phyloP scores from a whole-genome alignment of 116 monocot genomes.

The Papilionanthe hybrid region DNA sequence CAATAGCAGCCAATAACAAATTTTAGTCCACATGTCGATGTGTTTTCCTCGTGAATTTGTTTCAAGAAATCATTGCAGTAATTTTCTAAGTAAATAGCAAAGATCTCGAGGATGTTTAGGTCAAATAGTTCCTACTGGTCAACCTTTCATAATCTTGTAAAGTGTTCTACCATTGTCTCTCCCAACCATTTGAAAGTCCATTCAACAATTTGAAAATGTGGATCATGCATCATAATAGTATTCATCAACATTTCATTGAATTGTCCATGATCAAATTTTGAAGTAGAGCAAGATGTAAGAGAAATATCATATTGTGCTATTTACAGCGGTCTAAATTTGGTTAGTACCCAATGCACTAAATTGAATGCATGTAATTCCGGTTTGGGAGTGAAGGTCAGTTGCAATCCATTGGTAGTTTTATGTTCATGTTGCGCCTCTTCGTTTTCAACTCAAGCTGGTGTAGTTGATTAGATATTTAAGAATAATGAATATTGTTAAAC shows the following conservation, averaged over 20 bases:
- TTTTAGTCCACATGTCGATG: constrained; percentile 72
- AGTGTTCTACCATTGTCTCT: constrained; percentile 49
- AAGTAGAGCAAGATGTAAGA: too few relatives aligned
- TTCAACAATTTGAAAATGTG: too few relatives aligned
- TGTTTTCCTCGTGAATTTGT: constrained; percentile 70
- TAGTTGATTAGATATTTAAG: constrained; percentile 31
- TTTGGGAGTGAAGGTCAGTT: too few relatives aligned
- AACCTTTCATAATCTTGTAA: constrained; percentile 76
- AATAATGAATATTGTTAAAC: constrained; percentile 43
- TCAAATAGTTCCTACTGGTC: constrained; percentile 64
- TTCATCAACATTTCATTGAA: too few relatives aligned
- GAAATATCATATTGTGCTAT: too few relatives aligned
- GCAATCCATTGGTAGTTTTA: background rate
- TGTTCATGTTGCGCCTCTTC: background rate
- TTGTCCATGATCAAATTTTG: too few relatives aligned
- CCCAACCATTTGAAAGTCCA: constrained; percentile 83
- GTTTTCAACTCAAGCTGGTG: constrained; percentile 39
- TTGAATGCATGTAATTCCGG: too few relatives aligned
- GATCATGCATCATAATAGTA: constrained; percentile 24
- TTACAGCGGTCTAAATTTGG: too few relatives aligned
- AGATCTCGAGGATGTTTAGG: constrained; percentile 63
- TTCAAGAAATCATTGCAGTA: constrained; percentile 52
- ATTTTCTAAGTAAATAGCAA: constrained; percentile 47
- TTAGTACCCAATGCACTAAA: too few relatives aligned
- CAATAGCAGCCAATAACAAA: constrained; percentile 85